These are phyloP conservation scores for Exophiala mesophila DNA, from an alignment of 2,329 filamentous ascomycete species.

Conservation along the genomic window DNA sequence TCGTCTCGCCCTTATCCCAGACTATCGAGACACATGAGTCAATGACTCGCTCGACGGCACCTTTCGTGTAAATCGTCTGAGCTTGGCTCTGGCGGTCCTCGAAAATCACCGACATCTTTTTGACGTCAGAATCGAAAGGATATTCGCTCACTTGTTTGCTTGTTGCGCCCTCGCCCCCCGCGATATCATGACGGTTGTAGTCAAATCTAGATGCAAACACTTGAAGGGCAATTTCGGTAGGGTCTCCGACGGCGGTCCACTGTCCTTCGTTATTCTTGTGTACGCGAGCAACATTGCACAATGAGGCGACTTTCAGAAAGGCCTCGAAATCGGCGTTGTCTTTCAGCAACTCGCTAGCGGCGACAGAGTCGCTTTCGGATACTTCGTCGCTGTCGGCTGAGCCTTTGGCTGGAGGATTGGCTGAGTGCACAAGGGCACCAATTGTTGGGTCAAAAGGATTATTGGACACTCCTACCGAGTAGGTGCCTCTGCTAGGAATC, in stretches of 20 bases:
- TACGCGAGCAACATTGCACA: slow-evolving; percentile 62
- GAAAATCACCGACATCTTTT: slow-evolving; percentile 72
- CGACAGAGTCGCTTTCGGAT: neutral
- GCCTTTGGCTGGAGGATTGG: slow-evolving; percentile 31
- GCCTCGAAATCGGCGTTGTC: slow-evolving; percentile 48
- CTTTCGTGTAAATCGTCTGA: slow-evolving; percentile 39
- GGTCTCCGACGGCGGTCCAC: slow-evolving; percentile 62
- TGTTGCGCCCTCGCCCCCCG: slow-evolving; percentile 44
- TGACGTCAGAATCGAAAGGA: slow-evolving; percentile 69
- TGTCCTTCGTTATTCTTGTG: slow-evolving; percentile 49
- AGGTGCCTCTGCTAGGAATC: slow-evolving; percentile 55
- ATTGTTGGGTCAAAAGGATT: slow-evolving; percentile 54
- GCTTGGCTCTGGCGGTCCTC: slow-evolving; percentile 26
- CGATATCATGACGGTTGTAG: slow-evolving; percentile 54
- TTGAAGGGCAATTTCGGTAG: slow-evolving; percentile 70
- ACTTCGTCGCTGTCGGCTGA: slow-evolving; percentile 20
- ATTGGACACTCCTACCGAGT: slow-evolving; percentile 51
- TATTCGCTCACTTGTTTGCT: slow-evolving; percentile 63
- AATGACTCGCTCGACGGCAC: slow-evolving; percentile 64
- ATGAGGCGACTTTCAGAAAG: slow-evolving; percentile 58
- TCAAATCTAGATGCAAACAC: slow-evolving; percentile 67
- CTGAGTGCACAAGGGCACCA: slow-evolving; percentile 43
- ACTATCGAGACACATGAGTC: slow-evolving; percentile 55
- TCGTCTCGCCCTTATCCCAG: slow-evolving; percentile 36
- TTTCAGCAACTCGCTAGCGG: slow-evolving; percentile 34